Base-by-base conservation (phyloP, 768 basidiomycete species). In the Pulveroboletus sp. region DNA sequence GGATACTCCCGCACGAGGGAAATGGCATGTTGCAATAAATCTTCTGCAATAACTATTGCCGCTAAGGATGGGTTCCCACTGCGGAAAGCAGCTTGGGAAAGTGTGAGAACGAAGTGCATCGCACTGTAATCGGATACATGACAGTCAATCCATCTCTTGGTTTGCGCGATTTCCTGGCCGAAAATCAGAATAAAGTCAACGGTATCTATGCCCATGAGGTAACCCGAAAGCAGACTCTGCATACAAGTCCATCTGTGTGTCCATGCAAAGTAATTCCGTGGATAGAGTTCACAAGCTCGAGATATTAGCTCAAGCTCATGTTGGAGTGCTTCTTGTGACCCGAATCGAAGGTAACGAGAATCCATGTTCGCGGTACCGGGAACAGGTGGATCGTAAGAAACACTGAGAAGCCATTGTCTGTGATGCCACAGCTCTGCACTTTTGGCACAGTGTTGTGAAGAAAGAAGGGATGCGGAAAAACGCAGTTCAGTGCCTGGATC, bases 201-300 rank as follows among this genome's bases (percentile, higher is more conserved):
- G 12, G n/a, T 8, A 17, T 55, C 44, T 40, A 11, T 34, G 13
- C 56, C 64, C 39, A 45, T 45, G 52, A 47, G 60, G 46, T 60
- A 47, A 55, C 39, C 25, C 13, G 35, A 39, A 42, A 59, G 46
- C 52, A 63, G 32, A 68, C 59, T 31, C 67, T 57, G 51, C 75
- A 79, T 60, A 46, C 81, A 69, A 35, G 75, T 75, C 40, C 71
- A 70, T 59, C 84, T 80, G 56, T 88, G 82, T 1, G 72, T 61
- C 87, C 87, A 88, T 5, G 83, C 84, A 63, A 84, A 79, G 60
- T 88, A 89, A 58, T 88, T 89, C 13, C 87, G 79, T 9, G 82
- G 81, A 59, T 87, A 85, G 6, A 72, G 64, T 55, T 80, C 78
- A 65, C 81, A 82, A 25, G 84, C 79, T 31, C 64, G 63, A 33